Conservation (phyloP, 768 basidiomycete species). For the Daedaleopsis nitida region DNA sequence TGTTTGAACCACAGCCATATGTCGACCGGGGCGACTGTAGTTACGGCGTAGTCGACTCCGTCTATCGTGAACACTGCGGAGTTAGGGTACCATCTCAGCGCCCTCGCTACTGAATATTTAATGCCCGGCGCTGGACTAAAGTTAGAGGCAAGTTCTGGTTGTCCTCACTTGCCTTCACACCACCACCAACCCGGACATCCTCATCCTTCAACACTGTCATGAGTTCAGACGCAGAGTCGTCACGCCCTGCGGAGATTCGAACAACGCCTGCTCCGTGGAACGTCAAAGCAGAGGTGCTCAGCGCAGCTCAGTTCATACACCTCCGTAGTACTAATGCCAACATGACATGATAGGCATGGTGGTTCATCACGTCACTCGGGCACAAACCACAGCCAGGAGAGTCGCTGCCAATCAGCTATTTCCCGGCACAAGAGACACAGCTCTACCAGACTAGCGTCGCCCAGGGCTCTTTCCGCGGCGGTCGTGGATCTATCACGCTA, state of each 20-base stretch:
- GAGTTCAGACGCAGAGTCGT: not conserved
- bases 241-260: not conserved
- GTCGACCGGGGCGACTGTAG: no score
- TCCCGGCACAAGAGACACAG: constrained; percentile 13
- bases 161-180: not conserved
- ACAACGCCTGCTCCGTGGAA: constrained; percentile 10
- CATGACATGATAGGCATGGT: constrained; percentile 12
- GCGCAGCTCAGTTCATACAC: no score
- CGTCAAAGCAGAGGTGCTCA: constrained; percentile 17
- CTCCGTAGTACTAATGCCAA: not conserved
- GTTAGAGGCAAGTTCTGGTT: not conserved
- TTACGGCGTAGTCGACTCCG: no score
- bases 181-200: not conserved
- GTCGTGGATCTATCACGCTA: constrained; percentile 11
- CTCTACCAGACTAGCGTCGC: constrained; percentile 8
- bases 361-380: constrained; percentile 17
- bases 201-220: not conserved
- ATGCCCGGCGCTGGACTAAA: no score
- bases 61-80: no score
- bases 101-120: no score
- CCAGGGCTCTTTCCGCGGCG: constrained; percentile 12
- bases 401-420: constrained; percentile 19
- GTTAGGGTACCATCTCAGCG: no score
- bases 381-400: constrained; percentile 11
- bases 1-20: no score